Base-by-base conservation (phyloP, 2,329 filamentous ascomycete species). In the Alternaria alternata region DNA sequence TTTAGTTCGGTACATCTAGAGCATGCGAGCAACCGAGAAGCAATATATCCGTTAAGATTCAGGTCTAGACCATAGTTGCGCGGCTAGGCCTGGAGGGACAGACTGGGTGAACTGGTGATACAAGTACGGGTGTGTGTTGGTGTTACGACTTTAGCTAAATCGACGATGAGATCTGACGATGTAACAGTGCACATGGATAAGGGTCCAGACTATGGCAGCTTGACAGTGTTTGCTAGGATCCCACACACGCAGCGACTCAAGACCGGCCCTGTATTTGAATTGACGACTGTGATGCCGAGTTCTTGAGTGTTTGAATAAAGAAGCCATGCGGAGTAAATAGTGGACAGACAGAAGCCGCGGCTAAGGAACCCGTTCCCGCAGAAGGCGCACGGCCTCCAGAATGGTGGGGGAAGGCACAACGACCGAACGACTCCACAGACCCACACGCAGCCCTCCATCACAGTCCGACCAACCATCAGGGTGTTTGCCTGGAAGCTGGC, bases 371-470 rank as follows among this genome's bases (percentile, higher is more conserved):
- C 58, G 58, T 52, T 61, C 58, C 62, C 54, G 64, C 51, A 53
- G 20, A 36, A 26, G 34, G 56, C 54, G 62, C 65, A 61, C 62
- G 62, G 58, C 54, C 54, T 57, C 56, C 52, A 57, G 32, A 58
- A 58, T 59, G 62, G 63, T 65, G 65, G 63, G 54, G 57, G 53
- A 51, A 60, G 57, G 57, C 57, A 48, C 32, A 36, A 36, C 57
- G 52, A 60, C 46, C 52, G 46, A 51, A 52, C 52, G 51, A 55
- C 62, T 59, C 51, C 47, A 54, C 59, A 53, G 44, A 62, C 43
- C 57, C 58, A 55, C 46, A 5, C 20, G 34, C 46, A 24, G 32
- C 63, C 53, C 26, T 55, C 54, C 48, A 51, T 59, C 28, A 59
- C 44, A 55, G 48, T 59, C 41, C 57, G 52, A 47, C 51, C 56